Evolutionary conservation across 805 yeast genomes (phyloP), one percentile per base, ranked within the genome.

Genomic region (Candida dendrica): DNA sequence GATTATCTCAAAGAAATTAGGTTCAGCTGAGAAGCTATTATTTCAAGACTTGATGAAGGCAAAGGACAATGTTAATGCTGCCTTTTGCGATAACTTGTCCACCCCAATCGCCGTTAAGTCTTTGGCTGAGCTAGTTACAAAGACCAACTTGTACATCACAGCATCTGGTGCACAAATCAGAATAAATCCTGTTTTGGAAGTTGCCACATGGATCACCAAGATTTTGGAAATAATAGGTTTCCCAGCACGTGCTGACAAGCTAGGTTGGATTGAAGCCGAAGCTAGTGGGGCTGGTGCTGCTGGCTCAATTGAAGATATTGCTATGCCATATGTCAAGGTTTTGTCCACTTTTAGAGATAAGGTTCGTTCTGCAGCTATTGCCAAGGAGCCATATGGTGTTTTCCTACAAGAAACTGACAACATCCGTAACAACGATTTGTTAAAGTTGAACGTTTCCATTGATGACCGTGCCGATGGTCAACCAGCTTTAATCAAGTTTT

Each of bases 21-120:
- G 77, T 1, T 40, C 45, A 2, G 51, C 52, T 4, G 96, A 89
- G 61, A 77, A 73, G 50, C 63, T 66, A 19, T 67, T 90, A 29
- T 61, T 77, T 33, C 60, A 61, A 1, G 74, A 72, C 22, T 70
- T 88, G 46, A 56, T 58, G 5, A 49, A 50, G 2, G 66, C 86
- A 13, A 81, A 85, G 58, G 60, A 57, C 6, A 75, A 69, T 16
- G 86, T 85, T 2, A 85, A 89, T 58, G 69, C 63, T 17, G 84
- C 95, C 1, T 85, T 93, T 66, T 82, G 95, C 64, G 98, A 93
- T 59, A 93, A 88, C 59, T 70, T 93, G 48, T 65, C 90, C 3
- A 84, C 93, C 1, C 93, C 95, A 18, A 71, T 66, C 43, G 96
- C 81, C 0, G 61, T 93, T 43, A 77, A 83, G 48, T 58, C 68